phyloP scores from a whole-genome alignment of 1,139 yeast species.

The Geotrichum phurueaensis region DNA sequence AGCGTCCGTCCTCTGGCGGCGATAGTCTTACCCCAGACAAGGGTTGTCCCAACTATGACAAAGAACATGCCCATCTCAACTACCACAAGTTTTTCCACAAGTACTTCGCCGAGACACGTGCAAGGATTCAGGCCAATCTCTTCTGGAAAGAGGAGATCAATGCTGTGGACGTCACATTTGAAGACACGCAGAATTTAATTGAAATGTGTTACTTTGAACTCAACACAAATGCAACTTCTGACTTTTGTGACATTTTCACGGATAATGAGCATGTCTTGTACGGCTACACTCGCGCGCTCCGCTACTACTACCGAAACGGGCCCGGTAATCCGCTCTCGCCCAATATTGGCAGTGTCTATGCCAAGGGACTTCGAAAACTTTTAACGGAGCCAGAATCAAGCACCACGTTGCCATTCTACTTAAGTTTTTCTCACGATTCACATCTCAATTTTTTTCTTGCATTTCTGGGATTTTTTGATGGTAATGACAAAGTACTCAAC shows the following conservation, averaged over 20 bases:
- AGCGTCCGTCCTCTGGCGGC: constrained; percentile 13
- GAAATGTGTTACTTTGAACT: constrained; percentile 52
- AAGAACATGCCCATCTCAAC: background rate
- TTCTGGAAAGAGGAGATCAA: background rate
- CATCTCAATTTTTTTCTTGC: constrained; percentile 44
- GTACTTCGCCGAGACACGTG: constrained; percentile 6
- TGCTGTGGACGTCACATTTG: constrained; percentile 23
- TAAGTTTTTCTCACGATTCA: constrained; percentile 51
- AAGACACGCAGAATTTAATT: constrained; percentile 41
- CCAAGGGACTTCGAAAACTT: constrained; percentile 46
- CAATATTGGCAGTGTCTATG: constrained; percentile 44
- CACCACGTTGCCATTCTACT: constrained; percentile 25
- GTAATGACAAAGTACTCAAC: constrained; percentile 35
- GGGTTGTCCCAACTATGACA: constrained; percentile 12
- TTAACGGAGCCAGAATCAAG: constrained; percentile 35
- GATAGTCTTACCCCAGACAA: constrained; percentile 19
- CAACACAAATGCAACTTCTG: constrained; percentile 45
- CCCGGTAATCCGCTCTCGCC: constrained; percentile 45
- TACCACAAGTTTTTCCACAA: constrained; percentile 11
- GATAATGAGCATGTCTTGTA: constrained; percentile 44
- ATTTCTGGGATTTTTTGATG: constrained; percentile 43
- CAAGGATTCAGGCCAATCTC: constrained; percentile 24
- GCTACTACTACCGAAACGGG: constrained; percentile 46
- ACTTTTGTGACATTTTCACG: constrained; percentile 49
- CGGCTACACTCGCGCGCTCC: constrained; percentile 43